Base-by-base conservation (phyloP, 306 rosid species). In the Pueraria montana region DNA sequence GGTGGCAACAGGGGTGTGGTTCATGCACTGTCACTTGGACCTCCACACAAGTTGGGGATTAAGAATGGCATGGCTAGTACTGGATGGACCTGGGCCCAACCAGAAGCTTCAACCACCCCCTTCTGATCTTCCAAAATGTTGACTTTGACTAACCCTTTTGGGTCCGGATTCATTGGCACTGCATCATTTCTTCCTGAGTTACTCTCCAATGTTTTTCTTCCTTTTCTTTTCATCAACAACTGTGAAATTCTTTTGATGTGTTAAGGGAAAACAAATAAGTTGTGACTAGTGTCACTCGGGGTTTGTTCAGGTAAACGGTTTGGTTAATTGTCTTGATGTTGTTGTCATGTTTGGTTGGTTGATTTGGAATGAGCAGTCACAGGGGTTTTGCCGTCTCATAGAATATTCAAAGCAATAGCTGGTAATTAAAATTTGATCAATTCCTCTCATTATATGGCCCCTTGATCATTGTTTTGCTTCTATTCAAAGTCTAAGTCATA, bases 31-130 rank as follows among this genome's bases (percentile, higher is more conserved):
- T 78, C 98, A 94, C 87, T 74, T 94, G 17, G 97, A 94, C 24
- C 62, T 94, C 11, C 98, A 94, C 55, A 92, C 98, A 43, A 94
- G 98, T 82, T 92, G 98, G 97, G 98, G 98, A 34, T 78, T 94
- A 34, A 92, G 88, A 77, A 94, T 94, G 98, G 92, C 92, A 36
- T 92, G 98, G 97, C 76, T 92, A 18, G 97, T 94, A 20, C 70
- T 89, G 43, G 94, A 94, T 23, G 96, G 94, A 55, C 65, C 93
- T 5, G 87, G 76, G 18, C 79, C 92, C 7, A 78, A 91, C 64
- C 96, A 92, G 84, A 94, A 92, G 91, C 58, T 91, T 1, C 94
- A 84, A 83, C 94, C 92, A 27, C 97, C 97, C n/a, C 98, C 97
- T 1, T 85, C 88, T 4, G 98, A 92, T 86, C 96, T 94, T 77